Evolutionary conservation across 495 filamentous ascomycete genomes (phyloP), one percentile per base, ranked within the genome.

Genomic region (Umbilicaria muhlenbergii): DNA sequence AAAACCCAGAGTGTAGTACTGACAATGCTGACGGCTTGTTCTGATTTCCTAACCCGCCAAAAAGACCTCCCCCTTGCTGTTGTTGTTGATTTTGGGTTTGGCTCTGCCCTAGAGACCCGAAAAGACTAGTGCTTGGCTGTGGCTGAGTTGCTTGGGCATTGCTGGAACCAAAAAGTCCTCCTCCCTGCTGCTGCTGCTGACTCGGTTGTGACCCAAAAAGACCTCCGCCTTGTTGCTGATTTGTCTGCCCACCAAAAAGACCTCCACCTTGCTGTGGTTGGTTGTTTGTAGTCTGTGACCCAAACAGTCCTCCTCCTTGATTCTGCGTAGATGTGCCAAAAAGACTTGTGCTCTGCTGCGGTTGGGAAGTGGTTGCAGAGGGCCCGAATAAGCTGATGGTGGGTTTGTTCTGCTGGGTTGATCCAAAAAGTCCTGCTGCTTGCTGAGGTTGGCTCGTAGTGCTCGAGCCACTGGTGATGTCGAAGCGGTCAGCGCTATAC

Each of bases 391-490:
- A n/a, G 38, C 45, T 41, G 8, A 38, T 49, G 35, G 54, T 41
- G 2, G 64, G 61, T 41, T 67, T 59, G 10, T 46, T 17, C 16
- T 44, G 14, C 13, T 15, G 33, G 13, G 54, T 44, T 32, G 61
- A 53, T 39, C 62, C 63, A 39, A 71, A 73, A 2, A 68, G 56
- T 36, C 58, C 51, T 36, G 57, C 57, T 11, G 37, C 47, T 37
- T 54, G 59, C 31, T 66, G 46, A 39, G 63, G 56, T 48, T 71
- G 70, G 34, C 44, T 46, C n/a, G 58, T 58, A 41, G 41, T 56
- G 36, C 52, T 17, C 34, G 37, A 31, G 37, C 19, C 21, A 43
- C 18, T 12, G 12, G 17, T 39, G 38, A 17, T 24, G 3, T 28
- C 5, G 24, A 6, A 28, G 24, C 24, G 24, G 6, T 28, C 2